Base-by-base conservation (phyloP, 768 basidiomycete species). In the Pleurotus pulmonarius region DNA sequence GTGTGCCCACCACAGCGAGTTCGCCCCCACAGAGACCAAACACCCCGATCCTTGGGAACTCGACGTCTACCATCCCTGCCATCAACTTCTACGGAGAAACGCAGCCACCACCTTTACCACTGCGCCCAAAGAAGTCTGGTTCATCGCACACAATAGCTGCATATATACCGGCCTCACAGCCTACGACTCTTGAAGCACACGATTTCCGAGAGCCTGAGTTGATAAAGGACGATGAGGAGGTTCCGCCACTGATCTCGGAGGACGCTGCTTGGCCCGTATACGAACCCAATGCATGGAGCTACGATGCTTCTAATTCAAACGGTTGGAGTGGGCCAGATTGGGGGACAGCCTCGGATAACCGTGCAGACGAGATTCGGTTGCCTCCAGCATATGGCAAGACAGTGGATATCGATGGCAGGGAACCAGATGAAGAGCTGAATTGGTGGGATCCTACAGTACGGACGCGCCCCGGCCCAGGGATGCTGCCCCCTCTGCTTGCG, bases 381-480 rank as follows among this genome's bases (percentile, higher is more conserved):
- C 51, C 49, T 40, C 26, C 59, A 59, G 71, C 40, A 2, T 40
- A 24, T 57, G 57, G 55, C 18, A 40, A 54, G 45, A 11, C 26
- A 34, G 68, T 74, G 68, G 58, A 68, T 43, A 87, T 92, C 61
- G 81, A 83, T 69, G 87, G 85, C 5, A 75, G 89, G 46, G 74
- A 77, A 52, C 73, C 72, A 6, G 64, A 73, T 2, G 88, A 92
- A 64, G 90, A 92, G 68, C 69, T 67, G 16, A 71, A 73, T 46
- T 92, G 90, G 90, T 91, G 85, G 85, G 80, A 88, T 65, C 63
- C 74, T 6, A 75, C 75, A 15, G 62, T 76, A 16, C 79, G 82
- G 43, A 65, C 69, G 43, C 83, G 89, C 20, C 90, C 90, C 0
- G 90, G 90, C 3, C 77, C 79, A 1, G 90, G 90, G 15, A 77